Conservation (phyloP, 208 protist genomes). For the Perkinsela sp. region DNA sequence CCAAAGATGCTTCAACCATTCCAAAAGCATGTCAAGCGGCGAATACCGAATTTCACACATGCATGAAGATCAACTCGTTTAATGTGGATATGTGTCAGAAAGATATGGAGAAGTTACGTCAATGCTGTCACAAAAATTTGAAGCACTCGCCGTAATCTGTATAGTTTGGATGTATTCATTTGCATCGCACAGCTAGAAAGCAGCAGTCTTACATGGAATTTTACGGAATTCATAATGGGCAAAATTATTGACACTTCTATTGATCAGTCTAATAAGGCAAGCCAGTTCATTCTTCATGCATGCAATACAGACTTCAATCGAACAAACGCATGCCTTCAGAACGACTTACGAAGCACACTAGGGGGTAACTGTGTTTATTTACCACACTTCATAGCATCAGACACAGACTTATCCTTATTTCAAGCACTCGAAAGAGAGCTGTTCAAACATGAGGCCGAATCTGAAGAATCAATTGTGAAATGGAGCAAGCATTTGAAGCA, state of each 20-base stretch:
- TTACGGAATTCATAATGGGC: no score
- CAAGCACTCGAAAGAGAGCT: slow-evolving; percentile 28
- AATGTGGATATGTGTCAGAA: background rate
- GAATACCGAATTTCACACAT: background rate
- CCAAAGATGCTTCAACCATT: background rate
- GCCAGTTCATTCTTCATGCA: background rate
- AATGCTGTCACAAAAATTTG: background rate
- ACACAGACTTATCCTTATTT: slow-evolving; percentile 22
- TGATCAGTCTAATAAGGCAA: background rate
- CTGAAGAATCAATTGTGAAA: slow-evolving; percentile 18
- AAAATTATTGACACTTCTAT: background rate
- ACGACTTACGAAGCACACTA: slow-evolving; percentile 27
- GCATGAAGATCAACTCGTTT: background rate
- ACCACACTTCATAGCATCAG: slow-evolving; percentile 31
- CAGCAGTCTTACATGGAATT: no score
- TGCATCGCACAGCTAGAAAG: no score
- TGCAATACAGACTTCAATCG: background rate
- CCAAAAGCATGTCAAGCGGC: background rate
- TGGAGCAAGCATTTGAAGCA: slow-evolving; percentile 69
- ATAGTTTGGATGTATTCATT: no score
- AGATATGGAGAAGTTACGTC: background rate
- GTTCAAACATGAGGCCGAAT: slow-evolving; percentile 15
- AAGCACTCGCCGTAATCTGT: background rate
- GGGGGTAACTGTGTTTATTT: slow-evolving; percentile 54
- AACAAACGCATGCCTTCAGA: slow-evolving; percentile 20